Base-by-base conservation (phyloP, 768 basidiomycete genomes). In the Naganishia antarctica region DNA sequence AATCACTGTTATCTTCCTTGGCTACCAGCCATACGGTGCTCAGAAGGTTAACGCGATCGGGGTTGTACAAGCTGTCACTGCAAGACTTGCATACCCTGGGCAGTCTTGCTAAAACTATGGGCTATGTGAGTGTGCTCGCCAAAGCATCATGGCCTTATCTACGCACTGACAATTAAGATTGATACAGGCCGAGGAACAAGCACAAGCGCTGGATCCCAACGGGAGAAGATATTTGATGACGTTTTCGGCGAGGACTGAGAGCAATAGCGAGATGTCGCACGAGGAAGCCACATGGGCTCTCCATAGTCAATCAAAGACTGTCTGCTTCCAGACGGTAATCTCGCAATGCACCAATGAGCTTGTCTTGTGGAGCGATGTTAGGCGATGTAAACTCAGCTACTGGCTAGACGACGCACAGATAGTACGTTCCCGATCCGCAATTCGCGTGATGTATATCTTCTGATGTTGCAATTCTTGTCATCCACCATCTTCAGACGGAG, bases 131-230 rank as follows among this genome's bases (percentile, higher is more conserved):
- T 18, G 8, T 51, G 12, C 21, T 51, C 13, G 1, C 18, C 23
- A 6, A 28, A 25, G 21, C 13, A 8, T 41, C n/a, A 21, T 11
- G 5, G 0, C 9, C 50, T n/a, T 4, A 4, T 29, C 11, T 18
- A 18, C 26, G 21, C 32, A 21, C 37, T 25, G 21, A 21, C 23
- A 23, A 11, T 40, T 8, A 18, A 7, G 21, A 5, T 21, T 31
- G 1, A 37, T 26, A 2, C 18, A 57, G 53, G 53, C 53, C 23
- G 53, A 57, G 12, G 53, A 57, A 37, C 53, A 57, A 25, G 53
- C 53, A 11, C 53, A 57, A 57, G 53, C 53, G n/a, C 34, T 57
- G 23, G 53, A 57, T 41, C n/a, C 53, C n/a, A 57, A 57, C 23
- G 53, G 53, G n/a, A 57, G 53, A 18, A 57, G 53, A 34, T 57